These are phyloP conservation scores for Xanthoconium separans DNA, from an alignment of 1,284 basidiomycete genomes.

Conservation along the genomic window DNA sequence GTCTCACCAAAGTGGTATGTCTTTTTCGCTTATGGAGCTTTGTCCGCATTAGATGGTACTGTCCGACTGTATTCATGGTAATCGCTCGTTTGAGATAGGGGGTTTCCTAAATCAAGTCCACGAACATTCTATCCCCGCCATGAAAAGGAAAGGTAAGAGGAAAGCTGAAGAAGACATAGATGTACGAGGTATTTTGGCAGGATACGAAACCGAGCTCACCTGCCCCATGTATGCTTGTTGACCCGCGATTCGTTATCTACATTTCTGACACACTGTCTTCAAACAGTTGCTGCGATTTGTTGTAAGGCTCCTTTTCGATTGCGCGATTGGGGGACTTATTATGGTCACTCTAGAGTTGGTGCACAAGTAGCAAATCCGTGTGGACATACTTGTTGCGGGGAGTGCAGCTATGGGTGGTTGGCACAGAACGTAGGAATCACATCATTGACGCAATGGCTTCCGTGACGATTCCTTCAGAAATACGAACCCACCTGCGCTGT, in stretches of 20 bases:
- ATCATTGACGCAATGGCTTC: neutral
- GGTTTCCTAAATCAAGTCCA: neutral
- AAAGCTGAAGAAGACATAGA: slow-evolving; percentile 14
- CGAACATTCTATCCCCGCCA: neutral
- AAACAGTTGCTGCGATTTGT: slow-evolving; percentile 52
- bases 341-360: slow-evolving; percentile 38
- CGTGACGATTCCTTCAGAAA: slow-evolving; percentile 29
- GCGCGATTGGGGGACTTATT: slow-evolving; percentile 2
- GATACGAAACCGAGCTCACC: slow-evolving; percentile 50
- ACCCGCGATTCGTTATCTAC: neutral
- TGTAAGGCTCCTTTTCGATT: slow-evolving; percentile 36
- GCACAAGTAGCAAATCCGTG: slow-evolving; percentile 56
- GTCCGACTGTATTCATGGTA: neutral
- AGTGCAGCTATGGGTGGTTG: slow-evolving; percentile 52
- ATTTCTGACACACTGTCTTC: slow-evolving; percentile 4
- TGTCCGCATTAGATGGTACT: neutral
- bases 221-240: slow-evolving; percentile 51
- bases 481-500: slow-evolving; percentile 42
- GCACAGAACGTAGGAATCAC: slow-evolving; percentile 37
- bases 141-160: slow-evolving; percentile 27
- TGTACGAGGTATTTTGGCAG: slow-evolving; percentile 31
- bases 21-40: neutral
- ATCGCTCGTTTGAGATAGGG: slow-evolving; percentile 12
- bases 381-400: slow-evolving; percentile 56
- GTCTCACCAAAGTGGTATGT: slow-evolving; percentile 18